Evolutionary conservation across 306 rosid genomes (phyloP), one percentile per base, ranked within the genome.

Genomic region (Cercis canadensis): DNA sequence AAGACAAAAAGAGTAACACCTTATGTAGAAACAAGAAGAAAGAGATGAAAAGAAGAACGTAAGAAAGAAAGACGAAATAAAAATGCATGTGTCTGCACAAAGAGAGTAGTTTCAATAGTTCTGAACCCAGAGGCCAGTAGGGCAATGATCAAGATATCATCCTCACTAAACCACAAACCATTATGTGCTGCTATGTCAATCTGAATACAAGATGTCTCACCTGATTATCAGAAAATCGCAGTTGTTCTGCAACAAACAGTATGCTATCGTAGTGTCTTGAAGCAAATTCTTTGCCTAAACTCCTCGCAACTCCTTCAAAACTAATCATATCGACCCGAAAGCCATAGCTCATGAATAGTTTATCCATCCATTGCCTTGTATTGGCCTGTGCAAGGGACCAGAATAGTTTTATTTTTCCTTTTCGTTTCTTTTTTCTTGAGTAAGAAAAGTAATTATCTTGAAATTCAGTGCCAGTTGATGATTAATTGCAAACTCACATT

Each of bases 141-240:
- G 43, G 43, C 7, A 37, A 37, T 37, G 43, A 37, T 37, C 43
- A 9, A 37, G 43, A 6, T 37, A 5, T 52, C 57, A 52, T 7
- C 32, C 29, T 21, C 10, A 7, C 5, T 11, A 21, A 17, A 52
- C 13, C 0, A 52, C 2, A 18, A 24, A 55, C 39, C n/a, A 12
- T 14, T 19, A 21, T 24, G 3, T 10, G 9, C 36, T 21, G 11
- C 8, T 5, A 31, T 55, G 17, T 8, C 15, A 47, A 17, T 36
- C 17, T 4, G 33, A 19, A 16, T 53, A 43, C 34, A 15, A 52
- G 41, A 24, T 60, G 37, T 17, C 70, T 72, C 57, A 87, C 96
- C 90, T 89, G 86, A 19, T 75, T 83, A 72, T 92, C 98, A 40
- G 96, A 92, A 76, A 81, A 83, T 12, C 76, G 83, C 54, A 92